A percentile compares a stretch with the other conserved stretches of the same genome.
These are phyloP conservation scores for Fusarium nurragi DNA, from an alignment of 2,329 filamentous ascomycete genomes.

Conservation along the genomic window DNA sequence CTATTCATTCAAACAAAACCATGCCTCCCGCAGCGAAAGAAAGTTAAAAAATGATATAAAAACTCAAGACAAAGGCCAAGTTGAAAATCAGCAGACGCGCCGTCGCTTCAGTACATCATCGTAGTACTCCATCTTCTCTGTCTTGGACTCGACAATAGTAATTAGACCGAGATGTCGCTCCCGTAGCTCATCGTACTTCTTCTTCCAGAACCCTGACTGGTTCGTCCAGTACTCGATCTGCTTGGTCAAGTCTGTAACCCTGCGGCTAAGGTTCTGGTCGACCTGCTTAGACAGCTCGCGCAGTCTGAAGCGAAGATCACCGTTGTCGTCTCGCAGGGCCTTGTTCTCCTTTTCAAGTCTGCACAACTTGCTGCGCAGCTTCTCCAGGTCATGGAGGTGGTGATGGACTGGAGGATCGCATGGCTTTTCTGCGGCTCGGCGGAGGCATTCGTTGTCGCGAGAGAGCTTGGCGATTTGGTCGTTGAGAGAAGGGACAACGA, in stretches of 20 bases:
- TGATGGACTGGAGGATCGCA: slow-evolving; percentile 40
- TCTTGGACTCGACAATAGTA: slow-evolving; percentile 44
- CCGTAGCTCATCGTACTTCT: slow-evolving; percentile 43
- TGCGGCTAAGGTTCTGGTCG: slow-evolving; percentile 45
- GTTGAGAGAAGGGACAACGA: slow-evolving; percentile 51
- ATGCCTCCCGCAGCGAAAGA: background rate
- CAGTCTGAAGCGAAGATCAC: slow-evolving; percentile 48
- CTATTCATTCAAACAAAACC: background rate
- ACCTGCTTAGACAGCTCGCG: slow-evolving; percentile 49
- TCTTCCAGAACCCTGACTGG: slow-evolving; percentile 46
- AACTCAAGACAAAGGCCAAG: background rate
- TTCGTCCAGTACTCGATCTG: slow-evolving; percentile 51
- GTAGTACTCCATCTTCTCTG: slow-evolving; percentile 48
- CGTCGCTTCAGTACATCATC: slow-evolving; percentile 49
- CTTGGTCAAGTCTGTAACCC: slow-evolving; percentile 47
- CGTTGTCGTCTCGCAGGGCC: slow-evolving; percentile 49
- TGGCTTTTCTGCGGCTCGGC: slow-evolving; percentile 49
- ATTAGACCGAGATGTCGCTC: slow-evolving; percentile 45
- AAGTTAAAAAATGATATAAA: background rate
- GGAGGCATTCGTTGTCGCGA: slow-evolving; percentile 53
- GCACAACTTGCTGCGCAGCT: slow-evolving; percentile 48
- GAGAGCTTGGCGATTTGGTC: slow-evolving; percentile 50
- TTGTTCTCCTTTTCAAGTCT: slow-evolving; percentile 53
- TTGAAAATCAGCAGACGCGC: slow-evolving; percentile 40
- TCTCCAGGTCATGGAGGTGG: slow-evolving; percentile 45